Conservation (phyloP, 108 stramenopile species). For the Chaetoceros muelleri region DNA sequence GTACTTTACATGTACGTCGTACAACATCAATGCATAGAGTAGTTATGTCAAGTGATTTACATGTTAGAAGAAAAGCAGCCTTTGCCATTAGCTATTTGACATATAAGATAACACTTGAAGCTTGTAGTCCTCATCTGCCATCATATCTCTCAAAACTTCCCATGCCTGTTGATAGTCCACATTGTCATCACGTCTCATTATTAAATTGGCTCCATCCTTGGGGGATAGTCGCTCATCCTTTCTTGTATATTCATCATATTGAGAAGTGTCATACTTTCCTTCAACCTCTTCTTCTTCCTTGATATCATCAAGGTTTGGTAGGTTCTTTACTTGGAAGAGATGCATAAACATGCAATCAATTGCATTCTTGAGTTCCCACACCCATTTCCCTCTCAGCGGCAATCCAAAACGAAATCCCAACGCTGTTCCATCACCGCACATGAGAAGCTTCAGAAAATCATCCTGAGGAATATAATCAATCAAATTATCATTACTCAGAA, state of each 20-base stretch:
- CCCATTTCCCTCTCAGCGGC: conserved; percentile 79
- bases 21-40: too few species aligned
- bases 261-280: conserved; percentile 50
- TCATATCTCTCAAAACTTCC: conserved; percentile 62
- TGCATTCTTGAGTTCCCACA: conserved; percentile 65
- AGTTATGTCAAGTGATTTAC: too few species aligned
- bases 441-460: conserved; percentile 77
- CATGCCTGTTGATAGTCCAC: conserved; percentile 57
- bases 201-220: conserved; percentile 36
- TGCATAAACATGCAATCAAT: conserved; percentile 79
- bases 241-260: conserved; percentile 38
- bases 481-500: conserved; percentile 14
- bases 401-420: conserved; percentile 83
- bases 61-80: too few species aligned
- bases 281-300: conserved; percentile 16
- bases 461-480: conserved; percentile 55
- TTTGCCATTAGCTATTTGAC: too few species aligned
- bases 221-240: conserved; percentile 15
- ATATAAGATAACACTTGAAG: too few species aligned
- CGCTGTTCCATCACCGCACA: conserved; percentile 78
- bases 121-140: conserved; percentile 41
- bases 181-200: conserved; percentile 53
- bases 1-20: too few species aligned
- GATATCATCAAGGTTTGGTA: conserved; percentile 14
- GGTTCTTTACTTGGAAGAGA: conserved; percentile 42